Percentiles rank a stretch among this genome's conserved stretches.
Conservation (phyloP, 1,284 basidiomycete species). For the Boletus semigastroideus region DNA sequence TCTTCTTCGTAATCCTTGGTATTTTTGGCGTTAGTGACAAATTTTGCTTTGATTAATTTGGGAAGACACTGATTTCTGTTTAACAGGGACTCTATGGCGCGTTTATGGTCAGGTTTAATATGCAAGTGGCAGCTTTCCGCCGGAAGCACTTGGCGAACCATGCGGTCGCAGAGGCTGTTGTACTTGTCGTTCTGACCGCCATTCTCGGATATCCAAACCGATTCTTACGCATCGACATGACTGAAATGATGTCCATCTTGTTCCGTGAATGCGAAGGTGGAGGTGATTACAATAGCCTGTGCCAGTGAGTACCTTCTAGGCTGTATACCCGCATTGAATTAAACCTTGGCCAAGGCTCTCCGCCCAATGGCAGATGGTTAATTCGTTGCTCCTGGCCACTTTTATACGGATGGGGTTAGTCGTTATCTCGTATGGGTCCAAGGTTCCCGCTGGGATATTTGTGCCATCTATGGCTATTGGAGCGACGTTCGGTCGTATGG, state of each 20-base stretch:
- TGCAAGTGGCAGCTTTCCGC: slow-evolving; percentile 93
- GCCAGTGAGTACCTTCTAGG: slow-evolving; percentile 72
- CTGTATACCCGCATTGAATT: slow-evolving; percentile 9
- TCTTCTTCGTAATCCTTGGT: slow-evolving; percentile 94
- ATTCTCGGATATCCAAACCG: slow-evolving; percentile 93
- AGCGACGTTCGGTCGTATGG: slow-evolving; percentile 93
- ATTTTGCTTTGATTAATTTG: background rate
- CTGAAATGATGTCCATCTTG: slow-evolving; percentile 93
- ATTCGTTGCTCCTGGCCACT: slow-evolving; percentile 90
- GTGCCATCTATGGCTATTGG: slow-evolving; percentile 98
- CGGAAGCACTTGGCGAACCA: slow-evolving; percentile 84
- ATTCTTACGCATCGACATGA: slow-evolving; percentile 98
- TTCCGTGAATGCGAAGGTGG: slow-evolving; percentile 97
- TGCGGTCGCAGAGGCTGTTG: slow-evolving; percentile 87
- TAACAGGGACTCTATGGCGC: slow-evolving; percentile 92
- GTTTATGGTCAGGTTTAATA: slow-evolving; percentile 95
- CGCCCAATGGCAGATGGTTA: slow-evolving; percentile 93
- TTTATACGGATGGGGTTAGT: slow-evolving; percentile 86
- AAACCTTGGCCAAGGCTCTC: slow-evolving; percentile 57
- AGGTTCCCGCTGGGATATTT: slow-evolving; percentile 97
- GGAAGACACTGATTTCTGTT: slow-evolving; percentile 5
- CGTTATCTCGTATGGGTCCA: slow-evolving; percentile 92
- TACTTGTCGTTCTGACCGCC: slow-evolving; percentile 85
- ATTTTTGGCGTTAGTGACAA: slow-evolving; percentile 80
- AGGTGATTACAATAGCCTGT: slow-evolving; percentile 89